A percentile compares a stretch with the other conserved stretches of the same genome.
Evolutionary conservation across 768 basidiomycete genomes (phyloP).

Genomic region (Lactarius evosmus): DNA sequence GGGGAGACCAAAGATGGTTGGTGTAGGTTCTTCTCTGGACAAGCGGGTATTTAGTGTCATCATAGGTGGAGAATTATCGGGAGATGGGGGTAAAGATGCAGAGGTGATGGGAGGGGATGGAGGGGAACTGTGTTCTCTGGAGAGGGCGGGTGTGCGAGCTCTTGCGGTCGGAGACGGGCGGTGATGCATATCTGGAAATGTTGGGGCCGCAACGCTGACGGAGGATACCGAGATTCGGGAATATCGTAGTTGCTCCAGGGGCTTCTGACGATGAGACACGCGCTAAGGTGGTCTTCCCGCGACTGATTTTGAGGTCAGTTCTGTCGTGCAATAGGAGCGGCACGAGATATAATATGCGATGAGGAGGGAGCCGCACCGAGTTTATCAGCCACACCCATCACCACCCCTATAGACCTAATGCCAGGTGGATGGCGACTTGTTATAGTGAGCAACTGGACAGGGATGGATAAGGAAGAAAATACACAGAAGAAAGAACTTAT

Average conservation of each 20-base stretch:
- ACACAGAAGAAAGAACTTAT: too few species aligned
- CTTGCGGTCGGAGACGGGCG: slow-evolving; percentile 55
- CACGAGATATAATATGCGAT: too few species aligned
- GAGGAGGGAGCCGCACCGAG: too few species aligned
- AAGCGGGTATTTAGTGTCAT: slow-evolving; percentile 7
- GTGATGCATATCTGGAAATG: slow-evolving; percentile 58
- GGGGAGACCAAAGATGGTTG: slow-evolving; percentile 66
- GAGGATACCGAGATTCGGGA: slow-evolving; percentile 23
- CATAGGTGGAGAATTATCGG: slow-evolving; percentile 22
- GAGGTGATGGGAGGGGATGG: slow-evolving; percentile 33
- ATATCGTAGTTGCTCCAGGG: slow-evolving; percentile 20
- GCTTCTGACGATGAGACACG: too few species aligned
- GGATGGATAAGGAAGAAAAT: too few species aligned
- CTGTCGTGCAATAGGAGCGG: too few species aligned
- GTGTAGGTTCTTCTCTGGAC: slow-evolving; percentile 32
- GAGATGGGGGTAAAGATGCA: slow-evolving; percentile 20
- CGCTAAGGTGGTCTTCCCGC: too few species aligned
- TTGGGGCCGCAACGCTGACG: slow-evolving; percentile 26
- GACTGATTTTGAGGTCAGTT: too few species aligned
- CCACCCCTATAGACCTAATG: too few species aligned
- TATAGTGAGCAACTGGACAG: too few species aligned
- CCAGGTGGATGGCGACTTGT: too few species aligned
- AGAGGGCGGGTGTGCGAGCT: slow-evolving; percentile 38
- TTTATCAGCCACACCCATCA: too few species aligned
- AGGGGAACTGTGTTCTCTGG: slow-evolving; percentile 36